Evolutionary conservation across 768 basidiomycete genomes (phyloP), one percentile per base, ranked within the genome.

Genomic region (Hortiboletus campestris): DNA sequence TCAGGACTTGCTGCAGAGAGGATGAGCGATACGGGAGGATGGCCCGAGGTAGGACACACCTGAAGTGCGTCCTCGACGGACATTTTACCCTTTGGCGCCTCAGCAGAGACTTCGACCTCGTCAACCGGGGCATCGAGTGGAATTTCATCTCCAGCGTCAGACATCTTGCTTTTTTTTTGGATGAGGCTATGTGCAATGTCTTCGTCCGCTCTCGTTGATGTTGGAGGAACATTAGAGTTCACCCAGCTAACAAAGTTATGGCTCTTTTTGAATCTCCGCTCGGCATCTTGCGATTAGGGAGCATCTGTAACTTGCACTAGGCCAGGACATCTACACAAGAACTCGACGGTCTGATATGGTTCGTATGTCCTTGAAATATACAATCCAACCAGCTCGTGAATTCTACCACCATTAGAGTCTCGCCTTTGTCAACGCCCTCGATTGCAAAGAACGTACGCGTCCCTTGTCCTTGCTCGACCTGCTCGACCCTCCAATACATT

Each of bases 111-210:
- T 76, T 94, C 90, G 71, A 89, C 89, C 72, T 84, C 83, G 61
- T 81, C 83, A 42, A 72, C 68, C 51, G 76, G 70, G 65, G 78
- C 81, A 43, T 91, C 89, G 70, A 91, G 84, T 74, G 81, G 76
- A 76, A 89, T 86, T 77, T 90, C 90, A 91, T 94, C 91, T 91
- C 89, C 91, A 91, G 91, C 91, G 89, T 94, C 90, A 89, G 91
- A 94, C 91, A 94, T 94, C 81, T 56, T 58, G 51, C 83, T 87
- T 61, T 40, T 49, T 49, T 63, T 57, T 40, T 9, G 25, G 4
- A n/a, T 28, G 38, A 44, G 45, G 43, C 49, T 29, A 55, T 25
- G 47, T 53, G 68, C 66, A 84, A 86, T 88, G 89, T 91, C 90
- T 84, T 92, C 91, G 81, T 93, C 86, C 90, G 89, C 91, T 88